phyloP scores from a whole-genome alignment of 176 grass and related monocot species.

The Oryza meyeriana region DNA sequence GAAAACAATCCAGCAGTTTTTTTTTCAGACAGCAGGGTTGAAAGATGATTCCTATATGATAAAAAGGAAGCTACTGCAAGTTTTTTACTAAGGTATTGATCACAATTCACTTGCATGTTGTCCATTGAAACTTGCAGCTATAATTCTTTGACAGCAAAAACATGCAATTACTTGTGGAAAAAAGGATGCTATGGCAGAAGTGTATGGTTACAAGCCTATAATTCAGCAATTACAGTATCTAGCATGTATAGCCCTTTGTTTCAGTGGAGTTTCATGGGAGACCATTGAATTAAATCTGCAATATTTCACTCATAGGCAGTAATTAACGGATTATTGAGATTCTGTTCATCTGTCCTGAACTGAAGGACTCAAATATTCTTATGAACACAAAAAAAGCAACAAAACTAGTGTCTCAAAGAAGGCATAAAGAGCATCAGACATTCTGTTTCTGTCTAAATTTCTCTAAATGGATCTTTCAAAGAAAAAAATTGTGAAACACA shows the following conservation, averaged over 20 bases:
- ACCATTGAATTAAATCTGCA: background rate
- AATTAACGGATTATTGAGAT: background rate
- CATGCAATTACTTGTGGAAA: background rate
- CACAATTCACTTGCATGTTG: background rate
- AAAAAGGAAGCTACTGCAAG: background rate
- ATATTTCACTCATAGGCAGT: background rate
- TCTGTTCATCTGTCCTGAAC: background rate
- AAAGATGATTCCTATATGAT: background rate
- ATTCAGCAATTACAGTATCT: background rate
- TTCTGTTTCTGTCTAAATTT: slow-evolving; percentile 2
- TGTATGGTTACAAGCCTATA: background rate
- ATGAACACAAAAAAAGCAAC: background rate
- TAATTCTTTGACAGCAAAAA: background rate
- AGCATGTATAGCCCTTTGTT: background rate
- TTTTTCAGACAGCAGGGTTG: background rate
- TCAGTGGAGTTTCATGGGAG: background rate
- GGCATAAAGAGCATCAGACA: background rate
- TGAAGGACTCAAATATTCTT: background rate
- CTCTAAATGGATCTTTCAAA: background rate
- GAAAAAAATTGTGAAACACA: background rate
- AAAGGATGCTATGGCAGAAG: background rate
- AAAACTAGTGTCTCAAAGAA: background rate
- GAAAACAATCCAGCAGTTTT: slow-evolving; percentile 8
- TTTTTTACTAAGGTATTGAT: background rate
- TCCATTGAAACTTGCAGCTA: background rate